Evolutionary conservation across 495 filamentous ascomycete genomes (phyloP).

Genomic region (Eremomyces bilateralis): DNA sequence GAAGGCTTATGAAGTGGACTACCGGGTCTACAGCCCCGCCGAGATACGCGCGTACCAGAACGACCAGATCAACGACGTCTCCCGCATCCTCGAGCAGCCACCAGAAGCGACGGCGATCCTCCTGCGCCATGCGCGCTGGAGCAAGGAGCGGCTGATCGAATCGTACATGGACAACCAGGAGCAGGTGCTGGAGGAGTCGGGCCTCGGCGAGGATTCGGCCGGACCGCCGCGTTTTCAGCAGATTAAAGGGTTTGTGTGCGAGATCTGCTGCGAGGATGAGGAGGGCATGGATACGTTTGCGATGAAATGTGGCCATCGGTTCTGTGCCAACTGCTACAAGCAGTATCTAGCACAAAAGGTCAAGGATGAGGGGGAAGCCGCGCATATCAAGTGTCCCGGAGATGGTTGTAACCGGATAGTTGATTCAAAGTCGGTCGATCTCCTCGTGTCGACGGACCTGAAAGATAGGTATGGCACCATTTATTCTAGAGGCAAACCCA

Average conservation of each 20-base stretch:
- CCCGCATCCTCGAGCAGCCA: constrained; percentile 64
- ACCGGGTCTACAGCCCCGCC: constrained; percentile 50
- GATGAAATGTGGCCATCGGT: constrained; percentile 91
- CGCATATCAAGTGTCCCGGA: constrained; percentile 79
- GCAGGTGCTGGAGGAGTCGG: constrained; percentile 63
- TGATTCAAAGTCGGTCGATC: constrained; percentile 65
- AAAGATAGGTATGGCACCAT: constrained; percentile 32
- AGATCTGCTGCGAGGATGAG: constrained; percentile 89
- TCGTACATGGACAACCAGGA: constrained; percentile 75
- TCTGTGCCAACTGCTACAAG: constrained; percentile 79
- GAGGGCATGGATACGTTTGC: constrained; percentile 67
- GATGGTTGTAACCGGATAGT: constrained; percentile 77
- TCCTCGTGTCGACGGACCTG: constrained; percentile 56
- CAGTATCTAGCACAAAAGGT: constrained; percentile 87
- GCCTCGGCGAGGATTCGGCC: constrained; percentile 25
- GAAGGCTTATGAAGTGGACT: constrained; percentile 67
- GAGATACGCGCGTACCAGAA: constrained; percentile 73
- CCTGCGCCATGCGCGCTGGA: constrained; percentile 76
- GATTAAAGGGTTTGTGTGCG: constrained; percentile 62
- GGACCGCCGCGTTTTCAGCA: constrained; percentile 39
- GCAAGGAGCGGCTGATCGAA: constrained; percentile 84
- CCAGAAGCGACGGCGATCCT: constrained; percentile 78
- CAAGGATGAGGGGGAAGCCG: constrained; percentile 80
- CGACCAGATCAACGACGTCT: constrained; percentile 67
- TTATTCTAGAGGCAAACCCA: too few species aligned